A percentile compares a stretch with the other conserved stretches of the same genome.
phyloP scores from a whole-genome alignment of 208 protist genomes.

The Jaenimonas drosophilae region DNA sequence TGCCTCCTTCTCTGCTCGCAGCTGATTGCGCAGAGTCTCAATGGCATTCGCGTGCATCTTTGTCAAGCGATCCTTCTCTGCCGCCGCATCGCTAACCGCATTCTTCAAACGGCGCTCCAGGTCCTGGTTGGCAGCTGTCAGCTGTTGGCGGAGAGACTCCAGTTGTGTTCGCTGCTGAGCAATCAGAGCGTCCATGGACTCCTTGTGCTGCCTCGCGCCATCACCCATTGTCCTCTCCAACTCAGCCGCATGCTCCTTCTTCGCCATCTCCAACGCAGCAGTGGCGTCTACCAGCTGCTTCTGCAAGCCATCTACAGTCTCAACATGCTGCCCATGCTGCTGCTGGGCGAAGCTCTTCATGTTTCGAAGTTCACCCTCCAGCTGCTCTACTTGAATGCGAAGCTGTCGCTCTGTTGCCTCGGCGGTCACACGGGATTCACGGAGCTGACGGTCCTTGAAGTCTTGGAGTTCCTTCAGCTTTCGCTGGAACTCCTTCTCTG shows the following conservation, averaged over 20 bases:
- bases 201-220: background rate
- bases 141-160: too few relatives aligned
- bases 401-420: conserved; percentile 4
- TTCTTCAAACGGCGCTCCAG: too few relatives aligned
- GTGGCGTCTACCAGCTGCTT: conserved; percentile 4
- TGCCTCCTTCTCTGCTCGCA: too few relatives aligned
- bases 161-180: too few relatives aligned
- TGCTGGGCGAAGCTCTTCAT: background rate
- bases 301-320: background rate
- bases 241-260: too few relatives aligned
- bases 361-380: conserved; percentile 5
- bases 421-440: background rate
- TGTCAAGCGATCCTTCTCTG: background rate
- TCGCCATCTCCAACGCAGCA: background rate
- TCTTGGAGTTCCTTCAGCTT: background rate
- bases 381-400: conserved; percentile 1
- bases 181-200: background rate
- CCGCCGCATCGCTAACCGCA: too few relatives aligned
- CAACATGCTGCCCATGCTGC: conserved; percentile 1
- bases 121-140: too few relatives aligned
- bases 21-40: too few relatives aligned
- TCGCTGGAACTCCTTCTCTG: background rate
- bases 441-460: background rate
- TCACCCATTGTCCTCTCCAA: too few relatives aligned
- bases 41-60: too few relatives aligned